A percentile compares a stretch with the other conserved stretches of the same genome.
These are phyloP conservation scores for Zelonia costaricensis DNA, from an alignment of 208 protist genomes.

Conservation along the genomic window DNA sequence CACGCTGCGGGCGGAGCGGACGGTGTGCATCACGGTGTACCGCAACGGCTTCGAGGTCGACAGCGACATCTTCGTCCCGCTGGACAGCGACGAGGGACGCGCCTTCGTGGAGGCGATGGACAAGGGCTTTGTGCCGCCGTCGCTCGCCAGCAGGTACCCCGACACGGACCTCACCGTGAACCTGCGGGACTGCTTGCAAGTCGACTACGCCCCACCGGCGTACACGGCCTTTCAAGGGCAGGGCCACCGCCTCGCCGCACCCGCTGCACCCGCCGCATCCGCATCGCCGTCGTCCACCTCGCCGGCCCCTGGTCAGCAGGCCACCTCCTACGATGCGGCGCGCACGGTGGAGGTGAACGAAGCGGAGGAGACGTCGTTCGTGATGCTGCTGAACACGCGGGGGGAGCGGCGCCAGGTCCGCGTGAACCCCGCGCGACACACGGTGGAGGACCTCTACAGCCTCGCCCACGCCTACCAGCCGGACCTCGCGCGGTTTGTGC, in stretches of 20 bases:
- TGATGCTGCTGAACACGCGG: conserved; percentile 64
- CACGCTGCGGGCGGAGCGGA: conserved; percentile 45
- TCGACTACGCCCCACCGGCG: conserved; percentile 44
- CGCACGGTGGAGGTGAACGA: conserved; percentile 36
- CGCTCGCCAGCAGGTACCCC: conserved; percentile 51
- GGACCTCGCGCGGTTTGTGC: conserved; percentile 35
- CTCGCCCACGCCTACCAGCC: conserved; percentile 52
- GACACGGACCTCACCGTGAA: conserved; percentile 63
- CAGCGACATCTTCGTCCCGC: conserved; percentile 45
- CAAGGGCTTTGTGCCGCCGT: conserved; percentile 53
- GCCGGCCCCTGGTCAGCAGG: not conserved
- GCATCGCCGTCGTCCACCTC: not conserved
- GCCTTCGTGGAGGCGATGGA: conserved; percentile 61
- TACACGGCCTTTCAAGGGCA: conserved; percentile 65
- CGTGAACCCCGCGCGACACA: conserved; percentile 77
- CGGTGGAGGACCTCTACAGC: conserved; percentile 72
- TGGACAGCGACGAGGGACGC: conserved; percentile 42
- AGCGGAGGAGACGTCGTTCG: conserved; percentile 48
- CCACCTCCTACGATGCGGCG: conserved; percentile 8
- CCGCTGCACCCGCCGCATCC: conserved; percentile 8
- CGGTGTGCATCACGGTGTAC: conserved; percentile 61
- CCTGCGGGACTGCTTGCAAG: conserved; percentile 54
- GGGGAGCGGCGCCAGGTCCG: conserved; percentile 63
- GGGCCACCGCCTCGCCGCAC: conserved; percentile 47
- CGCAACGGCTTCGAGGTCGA: conserved; percentile 66